phyloP scores from a whole-genome alignment of 768 basidiomycete genomes.

The Agaricus subrufescens region DNA sequence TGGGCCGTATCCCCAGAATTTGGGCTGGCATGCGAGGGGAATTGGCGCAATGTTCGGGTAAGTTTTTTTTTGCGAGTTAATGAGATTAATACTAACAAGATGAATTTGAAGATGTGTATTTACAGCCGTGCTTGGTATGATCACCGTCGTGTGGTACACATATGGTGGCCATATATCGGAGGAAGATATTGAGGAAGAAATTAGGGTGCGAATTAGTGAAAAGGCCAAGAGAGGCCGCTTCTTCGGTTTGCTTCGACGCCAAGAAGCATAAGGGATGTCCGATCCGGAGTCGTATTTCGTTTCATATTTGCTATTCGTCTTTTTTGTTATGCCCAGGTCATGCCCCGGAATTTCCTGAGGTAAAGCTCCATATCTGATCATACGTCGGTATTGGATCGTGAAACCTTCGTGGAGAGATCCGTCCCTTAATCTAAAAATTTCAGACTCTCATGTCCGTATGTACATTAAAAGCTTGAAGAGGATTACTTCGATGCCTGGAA shows the following conservation, averaged over 20 bases:
- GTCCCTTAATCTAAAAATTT: too few species aligned
- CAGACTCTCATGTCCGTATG: too few species aligned
- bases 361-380: neutral
- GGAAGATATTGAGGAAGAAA: slow-evolving; percentile 77
- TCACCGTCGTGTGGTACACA: slow-evolving; percentile 81
- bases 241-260: slow-evolving; percentile 24
- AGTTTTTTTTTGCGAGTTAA: slow-evolving; percentile 20
- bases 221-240: slow-evolving; percentile 51
- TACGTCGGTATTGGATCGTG: too few species aligned
- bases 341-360: neutral
- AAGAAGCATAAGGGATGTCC: neutral
- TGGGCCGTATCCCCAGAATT: slow-evolving; percentile 69
- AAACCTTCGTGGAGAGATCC: too few species aligned
- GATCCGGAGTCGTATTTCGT: neutral
- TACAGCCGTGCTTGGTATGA: slow-evolving; percentile 80
- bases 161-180: slow-evolving; percentile 71
- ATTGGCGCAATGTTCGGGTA: slow-evolving; percentile 75
- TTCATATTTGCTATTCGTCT: neutral
- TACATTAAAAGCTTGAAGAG: too few species aligned
- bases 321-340: neutral
- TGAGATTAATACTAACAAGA: neutral
- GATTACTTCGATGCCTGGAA: too few species aligned
- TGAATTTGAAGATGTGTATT: slow-evolving; percentile 60
- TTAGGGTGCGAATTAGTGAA: slow-evolving; percentile 45
- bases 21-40: slow-evolving; percentile 71